Evolutionary conservation across 2,329 filamentous ascomycete genomes (phyloP), one percentile per base, ranked within the genome.

Genomic region (Sclerotinia borealis): DNA sequence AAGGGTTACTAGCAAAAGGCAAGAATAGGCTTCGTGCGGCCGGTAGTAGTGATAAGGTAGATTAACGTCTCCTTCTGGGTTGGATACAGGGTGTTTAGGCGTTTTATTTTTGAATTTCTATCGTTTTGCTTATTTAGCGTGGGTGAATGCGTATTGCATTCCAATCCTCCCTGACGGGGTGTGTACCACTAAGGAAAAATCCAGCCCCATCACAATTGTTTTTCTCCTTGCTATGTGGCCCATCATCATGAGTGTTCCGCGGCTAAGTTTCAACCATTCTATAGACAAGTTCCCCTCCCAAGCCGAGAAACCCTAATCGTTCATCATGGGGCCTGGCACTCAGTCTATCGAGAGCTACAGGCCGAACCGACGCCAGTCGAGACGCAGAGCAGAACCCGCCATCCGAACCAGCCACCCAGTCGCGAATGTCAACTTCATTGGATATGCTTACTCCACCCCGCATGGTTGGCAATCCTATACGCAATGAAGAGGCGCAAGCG

Each of bases 1-100:
- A 96, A 79, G 93, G 93, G 59, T 77, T 97, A 68, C 88, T 97
- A 75, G 92, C 90, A 68, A 96, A 96, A 79, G 91, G 93, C 69
- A 93, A 90, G 78, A 93, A 85, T 78, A 93, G 91, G 77, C 86
- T 96, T 75, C 80, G 69, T 56, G 69, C 70, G 63, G 67, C 83
- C 67, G 84, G 82, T 74, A 84, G 84, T 68, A 85, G 87, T 73
- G 91, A 95, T 77, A 96, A 96, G 91, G 90, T 93, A 90, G 73
- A 92, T 91, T 87, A 79, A 81, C 86, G 79, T 77, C 72, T 75
- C 72, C 72, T 75, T 74, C 58, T 64, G 65, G 67, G 67, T 69
- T 67, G 69, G 68, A 68, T 64, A 64, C 60, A 72, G 59, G 69
- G 68, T 68, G 67, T 69, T 64, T 59, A 64, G 69, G 72, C 70